Base-by-base conservation (phyloP, 2,329 filamentous ascomycete species). In the Aspergillus sp. region DNA sequence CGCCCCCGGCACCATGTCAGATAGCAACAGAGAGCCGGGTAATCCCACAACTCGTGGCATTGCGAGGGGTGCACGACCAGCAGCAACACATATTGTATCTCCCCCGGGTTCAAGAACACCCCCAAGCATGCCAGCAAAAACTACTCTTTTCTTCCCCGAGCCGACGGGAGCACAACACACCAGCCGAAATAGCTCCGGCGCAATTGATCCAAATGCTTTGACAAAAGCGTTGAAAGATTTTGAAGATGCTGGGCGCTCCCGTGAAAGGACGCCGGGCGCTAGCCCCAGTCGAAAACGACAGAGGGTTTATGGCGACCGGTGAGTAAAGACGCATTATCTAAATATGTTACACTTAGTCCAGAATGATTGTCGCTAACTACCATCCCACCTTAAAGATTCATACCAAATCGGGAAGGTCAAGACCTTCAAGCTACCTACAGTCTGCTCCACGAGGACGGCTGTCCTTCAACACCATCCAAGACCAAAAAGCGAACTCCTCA, bases 371-470 rank as follows among this genome's bases (percentile, higher is more conserved):
- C 13, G 49, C 57, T 66, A 52, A 65, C 30, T 13, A 20, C 42
- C 51, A 63, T 46, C 63, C 52, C 41, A 15, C 57, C 71, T 30
- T 30, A 1, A 30, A 96, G 95, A 68, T 99, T 99, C 73, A 98
- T 99, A 65, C 95, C 95, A 27, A 96, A 95, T 67, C 86, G 95
- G 42, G 89, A 93, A 63, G 95, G 93, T 5, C 92, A 96, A 74
- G 95, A 99, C 75, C 80, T 98, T 22, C 90, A 93, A 72, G 92
- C 93, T 53, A 96, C 92, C 74, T 98, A 95, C 76, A 96, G 88
- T 71, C 80, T 98, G 55, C 82, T 98, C 27, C 90, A 96, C 70
- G 93, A 97, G 61, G 92, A 96, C 72, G 92, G 89, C 40, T 97
- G 93, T 19, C 95, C 95, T 19, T 90, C 93, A 12, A 96, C 93